Conservation (phyloP, 140 eudicot species). For the Erigeron philadelphicus region DNA sequence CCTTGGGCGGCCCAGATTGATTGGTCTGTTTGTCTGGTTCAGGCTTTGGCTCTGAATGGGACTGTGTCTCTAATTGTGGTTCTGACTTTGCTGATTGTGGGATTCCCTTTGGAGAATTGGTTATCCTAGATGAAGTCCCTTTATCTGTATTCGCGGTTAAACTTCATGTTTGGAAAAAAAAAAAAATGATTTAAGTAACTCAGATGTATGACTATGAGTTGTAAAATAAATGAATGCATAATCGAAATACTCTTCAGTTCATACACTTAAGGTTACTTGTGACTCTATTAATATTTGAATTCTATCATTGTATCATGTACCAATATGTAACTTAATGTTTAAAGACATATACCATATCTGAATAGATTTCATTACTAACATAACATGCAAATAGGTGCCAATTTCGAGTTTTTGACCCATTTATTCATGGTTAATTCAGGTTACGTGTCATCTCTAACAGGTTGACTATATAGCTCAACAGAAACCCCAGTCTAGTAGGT, state of each 20-base stretch:
- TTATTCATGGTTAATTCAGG: too few relatives aligned
- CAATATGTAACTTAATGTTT: too few relatives aligned
- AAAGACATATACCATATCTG: too few relatives aligned
- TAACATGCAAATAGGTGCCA: too few relatives aligned
- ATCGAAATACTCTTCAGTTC: too few relatives aligned
- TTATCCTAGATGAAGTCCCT: constrained; percentile 22
- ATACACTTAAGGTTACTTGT: not conserved
- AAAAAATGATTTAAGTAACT: constrained; percentile 5
- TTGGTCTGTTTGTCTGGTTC: constrained; percentile 20
- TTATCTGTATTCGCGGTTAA: constrained; percentile 31
- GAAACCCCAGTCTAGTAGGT: too few relatives aligned
- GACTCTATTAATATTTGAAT: not conserved
- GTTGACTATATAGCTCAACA: too few relatives aligned
- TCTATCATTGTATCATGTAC: too few relatives aligned
- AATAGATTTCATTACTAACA: too few relatives aligned
- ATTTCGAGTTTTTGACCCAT: too few relatives aligned
- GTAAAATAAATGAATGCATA: not conserved
- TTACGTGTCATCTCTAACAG: too few relatives aligned
- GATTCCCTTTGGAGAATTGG: not conserved
- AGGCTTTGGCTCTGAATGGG: constrained; percentile 14
- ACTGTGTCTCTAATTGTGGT: constrained; percentile 14
- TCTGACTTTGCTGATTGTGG: not conserved
- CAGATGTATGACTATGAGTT: not conserved
- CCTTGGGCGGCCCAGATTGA: constrained; percentile 25
- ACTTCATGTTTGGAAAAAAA: constrained; percentile 23